A percentile compares a stretch with the other conserved stretches of the same genome.
Conservation (phyloP, 257 asterid genomes). For the Lycium ferocissimum region DNA sequence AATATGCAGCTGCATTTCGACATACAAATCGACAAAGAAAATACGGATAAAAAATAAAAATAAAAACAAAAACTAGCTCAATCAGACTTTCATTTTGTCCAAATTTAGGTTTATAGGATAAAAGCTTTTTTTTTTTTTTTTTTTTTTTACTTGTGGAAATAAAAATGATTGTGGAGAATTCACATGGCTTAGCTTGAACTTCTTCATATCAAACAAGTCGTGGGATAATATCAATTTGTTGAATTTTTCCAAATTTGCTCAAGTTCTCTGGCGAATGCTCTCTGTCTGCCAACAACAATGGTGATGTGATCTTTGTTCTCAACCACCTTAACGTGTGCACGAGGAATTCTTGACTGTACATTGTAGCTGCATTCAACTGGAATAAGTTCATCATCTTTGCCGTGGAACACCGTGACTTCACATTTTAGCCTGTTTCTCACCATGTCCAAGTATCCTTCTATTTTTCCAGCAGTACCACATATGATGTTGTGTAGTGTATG, state of each 20-base stretch:
- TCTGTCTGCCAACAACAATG: conserved; percentile 87
- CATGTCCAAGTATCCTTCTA: conserved; percentile 75
- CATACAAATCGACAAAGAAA: not conserved
- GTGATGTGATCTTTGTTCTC: conserved; percentile 84
- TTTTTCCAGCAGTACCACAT: conserved; percentile 82
- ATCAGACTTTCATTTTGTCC: conserved; percentile 21
- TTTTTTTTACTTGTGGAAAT: not conserved
- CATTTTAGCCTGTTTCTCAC: conserved; percentile 61
- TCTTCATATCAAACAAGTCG: not conserved
- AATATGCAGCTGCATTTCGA: not conserved
- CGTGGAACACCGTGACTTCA: conserved; percentile 69
- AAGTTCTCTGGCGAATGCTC: conserved; percentile 83
- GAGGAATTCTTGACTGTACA: conserved; percentile 63
- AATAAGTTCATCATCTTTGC: conserved; percentile 76
- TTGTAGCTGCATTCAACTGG: conserved; percentile 89
- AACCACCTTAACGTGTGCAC: conserved; percentile 70
- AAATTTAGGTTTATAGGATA: conserved; percentile 21
- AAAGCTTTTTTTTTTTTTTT: not conserved
- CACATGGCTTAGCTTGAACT: not conserved
- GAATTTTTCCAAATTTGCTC: conserved; percentile 80
- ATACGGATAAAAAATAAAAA: not conserved
- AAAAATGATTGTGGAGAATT: conserved; percentile 9
- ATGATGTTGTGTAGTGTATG: conserved; percentile 94
- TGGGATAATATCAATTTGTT: conserved; percentile 16
- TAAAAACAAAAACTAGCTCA: not conserved